Evolutionary conservation across 2,329 filamentous ascomycete genomes (phyloP), one percentile per base, ranked within the genome.

Genomic region (Clathrospora elynae): DNA sequence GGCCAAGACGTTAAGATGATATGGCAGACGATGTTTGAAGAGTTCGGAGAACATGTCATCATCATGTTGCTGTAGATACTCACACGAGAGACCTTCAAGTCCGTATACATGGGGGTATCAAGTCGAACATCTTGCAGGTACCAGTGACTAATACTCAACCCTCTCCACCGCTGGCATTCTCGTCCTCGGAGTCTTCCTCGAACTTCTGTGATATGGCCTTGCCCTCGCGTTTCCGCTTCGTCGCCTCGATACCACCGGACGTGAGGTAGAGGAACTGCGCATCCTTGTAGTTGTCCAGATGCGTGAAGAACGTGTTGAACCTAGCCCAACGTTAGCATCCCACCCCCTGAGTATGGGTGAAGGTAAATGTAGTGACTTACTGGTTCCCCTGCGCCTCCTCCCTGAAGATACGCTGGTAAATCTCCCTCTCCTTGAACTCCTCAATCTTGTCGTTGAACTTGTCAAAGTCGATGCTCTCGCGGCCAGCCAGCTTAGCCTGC

Each of bases 361-460:
- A n/a, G n/a, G n/a, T n/a, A n/a, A n/a, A n/a, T n/a, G n/a, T n/a
- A n/a, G n/a, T n/a, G 57, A 82, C 88, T 81, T 78, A 92, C 88
- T 88, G 82, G 66, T 92, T 90, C 53, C 89, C 86, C 67, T 86
- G 83, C 71, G 93, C 88, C 70, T 97, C 93, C 37, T 95, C 86
- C 17, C 86, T 80, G 71, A 95, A 97, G 55, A 97, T 96, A 16
- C 89, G 81, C 61, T 88, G 83, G 67, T 99, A 99, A 48, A 99
- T 97, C 68, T 95, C 84, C 56, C 84, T 75, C 66, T 95, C 84
- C 75, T 97, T 97, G 73, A 99, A 99, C 46, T 85, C 86, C 51
- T 87, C 79, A 57, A 99, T 88, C 70, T 89, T 81, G 33, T 84
- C 81, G 46, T 92, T 83, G 61, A 85, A 90, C 50, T 85, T 86